Evolutionary conservation across 2,329 filamentous ascomycete genomes (phyloP), one percentile per base, ranked within the genome.

Genomic region (Calonectria hongkongensis): DNA sequence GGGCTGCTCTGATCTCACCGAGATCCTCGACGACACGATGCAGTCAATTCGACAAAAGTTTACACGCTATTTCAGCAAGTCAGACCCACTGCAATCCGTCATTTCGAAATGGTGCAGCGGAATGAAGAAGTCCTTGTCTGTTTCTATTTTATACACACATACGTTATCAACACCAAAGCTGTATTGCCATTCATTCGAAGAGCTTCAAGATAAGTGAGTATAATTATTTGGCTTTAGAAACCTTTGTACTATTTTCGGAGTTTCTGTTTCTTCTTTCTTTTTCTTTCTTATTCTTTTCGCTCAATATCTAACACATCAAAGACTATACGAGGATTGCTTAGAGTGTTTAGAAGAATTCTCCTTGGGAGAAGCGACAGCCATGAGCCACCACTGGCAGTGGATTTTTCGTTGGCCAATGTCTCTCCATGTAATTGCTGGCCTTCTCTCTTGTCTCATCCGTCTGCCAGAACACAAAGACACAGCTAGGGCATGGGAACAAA

Each of bases 101-200:
- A 41, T 60, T 25, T 39, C 54, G 10, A 60, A 60, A 39, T 60
- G 33, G 54, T 60, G 54, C 21, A 41, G 16, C 13, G 54, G 30
- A 7, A 60, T 60, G 54, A 28, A 13, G 13, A 60, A 60, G 16
- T 60, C 54, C 15, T 16, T 60, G 6, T 5, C 54, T 15, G 39
- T 60, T 25, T 60, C 54, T 15, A 60, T 60, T 27, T 9, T 60
- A 25, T 60, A 41, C 16, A 39, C 39, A 1, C 54, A 41, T 39
- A 60, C 54, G n/a, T 18, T 60, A 41, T 60, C 54, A 60, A 28
- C 36, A 27, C 54, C 54, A 2, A 60, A 60, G 30, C 54, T 60
- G 7, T 60, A 41, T 16, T 60, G 54, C 8, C 54, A 60, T 60
- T 60, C 54, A 7, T 41, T 60, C 36, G 33, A 60, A 21, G 54